Base-by-base conservation (phyloP, 768 basidiomycete species). In the Mrakia frigida region DNA sequence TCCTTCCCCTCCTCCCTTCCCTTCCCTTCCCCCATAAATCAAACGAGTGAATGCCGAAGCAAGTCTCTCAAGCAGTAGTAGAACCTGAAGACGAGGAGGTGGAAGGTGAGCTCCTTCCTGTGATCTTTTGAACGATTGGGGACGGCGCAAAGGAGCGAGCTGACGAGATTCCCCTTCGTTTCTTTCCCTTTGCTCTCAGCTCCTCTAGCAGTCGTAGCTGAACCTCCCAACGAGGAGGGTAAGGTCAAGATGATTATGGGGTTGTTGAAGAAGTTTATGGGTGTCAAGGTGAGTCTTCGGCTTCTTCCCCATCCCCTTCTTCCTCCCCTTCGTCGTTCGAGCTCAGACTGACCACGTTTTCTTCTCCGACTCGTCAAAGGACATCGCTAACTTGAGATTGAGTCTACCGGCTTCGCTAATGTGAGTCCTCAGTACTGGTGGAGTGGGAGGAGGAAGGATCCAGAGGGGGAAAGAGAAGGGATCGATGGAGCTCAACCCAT, bases 211-310 rank as follows among this genome's bases (percentile, higher is more conserved):
- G 37, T 39, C 0, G 69, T 74, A 0, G 23, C 81, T 6, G 83
- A 81, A 23, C 79, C 79, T 69, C 81, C 82, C 0, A 82, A 91
- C 43, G 95, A 98, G 82, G 92, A 93, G 77, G 91, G 93, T 67
- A 95, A 92, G 87, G 86, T 97, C 77, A 94, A 91, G 87, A 94
- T 95, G 90, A 92, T 98, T 69, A 86, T 98, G 25, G 89, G 91
- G 82, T 88, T 98, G 74, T 88, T 95, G 79, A 94, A 93, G 86
- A 93, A 91, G 84, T 94, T 88, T 80, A 82, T 79, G 37, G 59
- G 65, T 35, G 70, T 76, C 35, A 74, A 70, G 70, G 76, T 72
- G 13, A n/a, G 43, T 50, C 25, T 31, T 25, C 28, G 18, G n/a
- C 21, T 2, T 14, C 63, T 18, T 39, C n/a, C 25, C 63, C 63